These are phyloP conservation scores for Xylaria digitata DNA, from an alignment of 2,329 filamentous ascomycete species.

Conservation along the genomic window DNA sequence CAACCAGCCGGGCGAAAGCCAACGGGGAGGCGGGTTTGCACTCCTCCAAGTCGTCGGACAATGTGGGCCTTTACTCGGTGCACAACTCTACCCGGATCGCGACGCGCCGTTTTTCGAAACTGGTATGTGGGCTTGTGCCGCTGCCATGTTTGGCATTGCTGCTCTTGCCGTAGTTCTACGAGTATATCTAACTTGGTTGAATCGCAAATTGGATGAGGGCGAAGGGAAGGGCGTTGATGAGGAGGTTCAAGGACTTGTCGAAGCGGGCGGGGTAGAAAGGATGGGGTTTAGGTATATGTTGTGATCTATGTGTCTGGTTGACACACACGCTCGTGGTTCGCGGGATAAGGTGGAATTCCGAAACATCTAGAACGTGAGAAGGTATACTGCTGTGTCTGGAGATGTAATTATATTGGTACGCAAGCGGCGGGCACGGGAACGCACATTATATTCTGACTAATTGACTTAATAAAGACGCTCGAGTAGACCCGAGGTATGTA, in stretches of 20 bases:
- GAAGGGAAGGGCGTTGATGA: conserved; percentile 29
- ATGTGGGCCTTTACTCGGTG: conserved; percentile 78
- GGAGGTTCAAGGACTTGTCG: conserved; percentile 27
- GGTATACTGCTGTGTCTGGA: not conserved
- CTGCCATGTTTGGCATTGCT: conserved; percentile 71
- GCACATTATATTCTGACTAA: not conserved
- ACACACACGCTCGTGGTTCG: not conserved
- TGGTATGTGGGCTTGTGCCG: conserved; percentile 72
- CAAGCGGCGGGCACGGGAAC: not conserved
- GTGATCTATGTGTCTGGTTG: conserved; percentile 11
- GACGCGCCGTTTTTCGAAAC: conserved; percentile 71
- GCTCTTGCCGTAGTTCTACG: conserved; percentile 65
- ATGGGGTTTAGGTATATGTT: conserved; percentile 34
- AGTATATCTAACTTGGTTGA: conserved; percentile 63
- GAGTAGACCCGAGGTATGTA: too few relatives aligned
- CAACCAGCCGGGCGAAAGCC: conserved; percentile 77
- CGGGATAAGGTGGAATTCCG: not conserved
- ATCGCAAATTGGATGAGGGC: conserved; percentile 55
- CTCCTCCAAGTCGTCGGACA: conserved; percentile 86
- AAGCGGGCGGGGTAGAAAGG: conserved; percentile 3
- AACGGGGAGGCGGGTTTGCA: conserved; percentile 80
- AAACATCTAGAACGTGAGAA: not conserved
- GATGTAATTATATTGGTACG: not conserved
- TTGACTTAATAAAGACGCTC: not conserved
- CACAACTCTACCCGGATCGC: conserved; percentile 69